Evolutionary conservation across 495 filamentous ascomycete species (phyloP).

Genomic region (Stereocaulon alpinum): DNA sequence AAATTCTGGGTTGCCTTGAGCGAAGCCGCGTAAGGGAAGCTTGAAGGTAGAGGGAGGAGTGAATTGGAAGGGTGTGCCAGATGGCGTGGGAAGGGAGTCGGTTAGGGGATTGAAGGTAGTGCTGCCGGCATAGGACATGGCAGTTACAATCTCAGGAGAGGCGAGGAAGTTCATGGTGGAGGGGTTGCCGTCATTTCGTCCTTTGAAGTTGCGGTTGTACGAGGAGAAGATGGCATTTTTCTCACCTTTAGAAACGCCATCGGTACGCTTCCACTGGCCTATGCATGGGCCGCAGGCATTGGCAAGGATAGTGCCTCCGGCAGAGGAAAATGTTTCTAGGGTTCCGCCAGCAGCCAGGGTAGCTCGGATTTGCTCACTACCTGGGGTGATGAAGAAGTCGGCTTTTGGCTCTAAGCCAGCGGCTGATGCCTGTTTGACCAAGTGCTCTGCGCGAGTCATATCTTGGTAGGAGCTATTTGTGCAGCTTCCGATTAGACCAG

Average conservation of each 20-base stretch:
- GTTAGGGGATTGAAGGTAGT: constrained; percentile 97
- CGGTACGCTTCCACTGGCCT: constrained; percentile 91
- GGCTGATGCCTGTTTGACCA: constrained; percentile 79
- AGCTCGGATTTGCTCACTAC: constrained; percentile 91
- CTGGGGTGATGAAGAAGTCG: constrained; percentile 91
- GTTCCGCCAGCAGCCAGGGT: constrained; percentile 82
- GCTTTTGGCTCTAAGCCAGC: constrained; percentile 81
- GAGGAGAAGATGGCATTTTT: constrained; percentile 93
- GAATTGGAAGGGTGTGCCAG: constrained; percentile 77
- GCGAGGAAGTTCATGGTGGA: constrained; percentile 98
- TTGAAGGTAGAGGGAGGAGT: constrained; percentile 66
- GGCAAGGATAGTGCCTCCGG: constrained; percentile 80
- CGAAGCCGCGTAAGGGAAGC: constrained; percentile 70
- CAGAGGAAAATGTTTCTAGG: constrained; percentile 72
- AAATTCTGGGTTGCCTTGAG: constrained; percentile 64
- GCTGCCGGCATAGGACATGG: constrained; percentile 81
- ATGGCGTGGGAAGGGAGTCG: constrained; percentile 71
- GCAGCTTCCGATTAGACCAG: constrained; percentile 92
- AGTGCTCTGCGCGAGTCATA: constrained; percentile 86
- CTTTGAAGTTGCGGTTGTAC: constrained; percentile 97
- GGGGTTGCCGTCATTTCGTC: constrained; percentile 92
- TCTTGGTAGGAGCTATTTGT: constrained; percentile 98
- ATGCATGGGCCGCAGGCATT: constrained; percentile 96
- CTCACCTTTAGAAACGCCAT: constrained; percentile 69
- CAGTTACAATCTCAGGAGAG: constrained; percentile 90